Evolutionary conservation across 2,329 filamentous ascomycete species (phyloP).

Genomic region (Scopulariopsis brevicaulis): DNA sequence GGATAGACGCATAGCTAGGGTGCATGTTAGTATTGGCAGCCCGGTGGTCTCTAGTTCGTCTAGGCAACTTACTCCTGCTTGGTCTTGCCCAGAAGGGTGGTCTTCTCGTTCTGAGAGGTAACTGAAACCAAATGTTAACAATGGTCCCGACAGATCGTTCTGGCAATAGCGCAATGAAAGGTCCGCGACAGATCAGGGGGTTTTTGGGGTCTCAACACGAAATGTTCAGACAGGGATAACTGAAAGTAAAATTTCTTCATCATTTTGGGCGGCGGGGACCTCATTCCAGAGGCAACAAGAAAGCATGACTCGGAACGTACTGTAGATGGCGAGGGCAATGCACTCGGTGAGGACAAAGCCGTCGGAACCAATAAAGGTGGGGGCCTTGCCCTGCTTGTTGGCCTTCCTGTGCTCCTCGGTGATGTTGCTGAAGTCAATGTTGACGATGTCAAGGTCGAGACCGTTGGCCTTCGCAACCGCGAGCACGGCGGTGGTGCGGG

Average conservation of each 20-base stretch:
- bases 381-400: constrained; percentile 84
- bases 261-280: constrained; percentile 23
- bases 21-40: neutral
- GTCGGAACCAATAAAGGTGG: constrained; percentile 85
- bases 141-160: constrained; percentile 4
- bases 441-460: constrained; percentile 78
- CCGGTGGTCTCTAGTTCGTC: neutral
- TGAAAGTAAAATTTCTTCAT: constrained; percentile 73
- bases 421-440: constrained; percentile 54
- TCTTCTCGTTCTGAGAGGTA: constrained; percentile 99
- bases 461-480: constrained; percentile 97
- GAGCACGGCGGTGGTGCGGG: constrained; percentile 78
- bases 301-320: constrained; percentile 49
- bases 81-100: constrained; percentile 96
- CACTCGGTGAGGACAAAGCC: constrained; percentile 81
- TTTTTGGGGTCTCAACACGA: constrained; percentile 70
- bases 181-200: constrained; percentile 53
- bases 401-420: constrained; percentile 70
- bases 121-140: constrained; percentile 45
- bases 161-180: constrained; percentile 14
- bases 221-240: constrained; percentile 98
- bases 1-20: constrained; percentile 79
- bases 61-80: constrained; percentile 78
- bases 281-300: neutral
- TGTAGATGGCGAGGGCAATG: constrained; percentile 94